Evolutionary conservation across 2,329 filamentous ascomycete genomes (phyloP), one percentile per base, ranked within the genome.

Genomic region (Epichloe coenophiala): DNA sequence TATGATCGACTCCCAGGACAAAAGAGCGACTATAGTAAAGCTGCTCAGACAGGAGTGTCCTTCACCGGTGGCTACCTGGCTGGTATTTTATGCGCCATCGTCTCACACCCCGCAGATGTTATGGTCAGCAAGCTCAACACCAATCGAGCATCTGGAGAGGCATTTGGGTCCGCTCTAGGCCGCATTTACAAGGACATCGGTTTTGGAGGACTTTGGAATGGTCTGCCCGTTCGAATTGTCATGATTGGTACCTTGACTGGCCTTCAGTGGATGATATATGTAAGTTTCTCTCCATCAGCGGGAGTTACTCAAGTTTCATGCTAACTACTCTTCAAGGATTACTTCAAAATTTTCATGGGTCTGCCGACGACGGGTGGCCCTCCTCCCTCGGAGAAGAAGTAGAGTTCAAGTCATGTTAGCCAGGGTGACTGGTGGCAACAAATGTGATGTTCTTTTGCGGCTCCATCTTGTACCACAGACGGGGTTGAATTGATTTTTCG

Each of bases 121-220:
- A 91, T 95, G 83, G 89, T 95, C 56, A 89, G 84, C 67, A 95
- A 95, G 73, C 73, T 95, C 58, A 95, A 95, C 62, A 82, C 87
- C 35, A 83, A 83, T 59, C 82, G 88, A 48, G 74, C 81, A 63
- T 67, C 84, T 2, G 87, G 88, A 33, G 89, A 95, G 71, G 80
- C 78, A 2, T 88, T 91, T 56, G 86, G 84, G 17, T 74, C 76
- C 38, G 88, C 86, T n/a, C 78, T 87, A 58, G 70, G 78, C 52
- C 78, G 88, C 43, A 93, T 95, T 60, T 95, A 95, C 71, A 79
- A 76, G 61, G 86, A 94, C 38, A 93, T 94, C 61, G 89, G 89
- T 35, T 94, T 95, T 67, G 60, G 59, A 15, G 90, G 90, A n/a
- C 76, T 96, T 31, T 95, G 90, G 90, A 95, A 94, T 62, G 90